Evolutionary conservation across 768 basidiomycete species (phyloP).

Genomic region (Saitozyma sp.): DNA sequence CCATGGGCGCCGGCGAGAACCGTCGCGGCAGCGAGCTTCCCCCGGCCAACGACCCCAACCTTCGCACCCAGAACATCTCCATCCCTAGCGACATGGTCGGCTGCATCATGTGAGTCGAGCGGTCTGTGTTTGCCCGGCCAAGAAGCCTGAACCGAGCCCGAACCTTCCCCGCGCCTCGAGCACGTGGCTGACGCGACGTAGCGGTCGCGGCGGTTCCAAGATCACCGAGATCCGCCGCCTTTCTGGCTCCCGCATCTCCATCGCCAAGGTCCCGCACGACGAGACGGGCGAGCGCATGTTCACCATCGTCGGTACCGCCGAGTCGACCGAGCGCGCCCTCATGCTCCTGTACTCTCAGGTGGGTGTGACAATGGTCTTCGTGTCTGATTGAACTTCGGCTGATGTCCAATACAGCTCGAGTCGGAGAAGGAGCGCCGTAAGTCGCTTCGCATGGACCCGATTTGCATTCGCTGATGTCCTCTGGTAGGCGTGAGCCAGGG

Average conservation of each 20-base stretch:
- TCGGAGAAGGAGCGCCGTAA: conserved; percentile 77
- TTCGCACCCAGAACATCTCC: conserved; percentile 98
- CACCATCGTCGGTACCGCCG: conserved; percentile 90
- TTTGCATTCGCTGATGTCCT: too few species aligned
- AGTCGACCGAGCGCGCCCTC: conserved; percentile 95
- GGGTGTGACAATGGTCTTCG: conserved; percentile 50
- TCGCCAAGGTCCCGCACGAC: conserved; percentile 98
- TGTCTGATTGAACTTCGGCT: background rate
- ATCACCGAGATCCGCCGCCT: conserved; percentile 98
- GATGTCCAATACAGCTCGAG: conserved; percentile 31
- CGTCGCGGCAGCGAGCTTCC: conserved; percentile 50
- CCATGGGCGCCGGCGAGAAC: conserved; percentile 52
- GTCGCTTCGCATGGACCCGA: background rate
- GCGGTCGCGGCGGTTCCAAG: conserved; percentile 94
- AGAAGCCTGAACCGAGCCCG: conserved; percentile 3
- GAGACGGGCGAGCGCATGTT: conserved; percentile 99
- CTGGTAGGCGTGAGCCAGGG: conserved; percentile 11
- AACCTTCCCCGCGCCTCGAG: background rate
- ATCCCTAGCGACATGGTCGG: conserved; percentile 99
- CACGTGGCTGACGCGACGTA: conserved; percentile 59
- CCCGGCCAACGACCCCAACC: conserved; percentile 60
- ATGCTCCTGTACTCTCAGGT: conserved; percentile 92
- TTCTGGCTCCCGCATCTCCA: conserved; percentile 95
- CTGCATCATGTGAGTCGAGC: conserved; percentile 51
- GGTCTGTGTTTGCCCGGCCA: background rate